Base-by-base conservation (phyloP, 2,329 filamentous ascomycete genomes). In the Ophiocordyceps sinensis region DNA sequence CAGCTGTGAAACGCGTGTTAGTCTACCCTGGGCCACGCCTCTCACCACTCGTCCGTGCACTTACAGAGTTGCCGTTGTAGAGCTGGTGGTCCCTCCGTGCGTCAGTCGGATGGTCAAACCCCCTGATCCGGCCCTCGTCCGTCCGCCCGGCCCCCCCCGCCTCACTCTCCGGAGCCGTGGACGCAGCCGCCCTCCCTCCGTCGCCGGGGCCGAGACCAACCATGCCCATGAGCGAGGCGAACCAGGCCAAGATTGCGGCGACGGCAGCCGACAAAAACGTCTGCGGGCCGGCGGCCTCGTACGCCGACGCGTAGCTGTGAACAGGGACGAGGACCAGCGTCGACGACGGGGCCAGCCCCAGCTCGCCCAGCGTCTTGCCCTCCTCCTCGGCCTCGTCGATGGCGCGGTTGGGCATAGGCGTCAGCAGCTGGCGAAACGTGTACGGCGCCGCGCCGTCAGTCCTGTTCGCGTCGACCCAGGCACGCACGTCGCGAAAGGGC, bases 11-110 rank as follows among this genome's bases (percentile, higher is more conserved):
- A 13, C 3, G 41, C 40, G 48, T 62, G 36, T 46, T 32, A 39
- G 38, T 23, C 4, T 34, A n/a, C 23, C n/a, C 32, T 15, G n/a
- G 32, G 30, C 13, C n/a, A 35, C 12, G n/a, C 14, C 9, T 17
- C 9, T 3, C 15, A 13, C 10, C n/a, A 13, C n/a, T 26, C 23
- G 29, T 23, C 1, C 8, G 8, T 13, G 23, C 14, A 64, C 75
- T 61, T 67, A 88, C 84, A 56, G 85, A 85, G 54, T 94, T 95
- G 1, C 88, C 88, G 53, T 95, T 95, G 56, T 95, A 94, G 37
- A 93, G 73, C 53, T 93, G 81, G 36, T 77, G 72, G 46, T 79
- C 70, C 42, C 73, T 61, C 41, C 67, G 66, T 32, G 69, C 65
- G 45, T 73, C 66, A 17, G 70, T 64, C 32, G 70, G 64, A 44